These are phyloP conservation scores for Aspergillus persii DNA, from an alignment of 2,329 filamentous ascomycete genomes.

Conservation along the genomic window DNA sequence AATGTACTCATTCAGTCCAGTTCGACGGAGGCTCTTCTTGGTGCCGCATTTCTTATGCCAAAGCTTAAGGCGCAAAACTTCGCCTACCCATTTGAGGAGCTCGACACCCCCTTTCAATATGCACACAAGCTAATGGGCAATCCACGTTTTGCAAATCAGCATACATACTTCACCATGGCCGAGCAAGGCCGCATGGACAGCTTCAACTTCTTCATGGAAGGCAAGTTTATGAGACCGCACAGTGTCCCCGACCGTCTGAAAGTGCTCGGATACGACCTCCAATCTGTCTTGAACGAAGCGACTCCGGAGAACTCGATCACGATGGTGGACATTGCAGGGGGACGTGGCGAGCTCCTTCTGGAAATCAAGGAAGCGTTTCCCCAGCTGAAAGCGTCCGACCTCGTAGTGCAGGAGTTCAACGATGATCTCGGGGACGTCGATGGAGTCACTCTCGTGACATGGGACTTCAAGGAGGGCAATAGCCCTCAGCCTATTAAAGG, in stretches of 20 bases:
- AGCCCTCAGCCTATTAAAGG: conserved; percentile 33
- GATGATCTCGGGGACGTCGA: conserved; percentile 26
- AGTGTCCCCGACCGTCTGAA: conserved; percentile 32
- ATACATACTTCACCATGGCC: conserved; percentile 40
- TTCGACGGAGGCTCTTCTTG: conserved; percentile 36
- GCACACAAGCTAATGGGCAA: conserved; percentile 34
- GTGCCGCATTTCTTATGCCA: conserved; percentile 35
- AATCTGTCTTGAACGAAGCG: conserved; percentile 18
- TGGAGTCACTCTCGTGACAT: conserved; percentile 30
- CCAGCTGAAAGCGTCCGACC: conserved; percentile 22
- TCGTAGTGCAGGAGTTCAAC: conserved; percentile 40
- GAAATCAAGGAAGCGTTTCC: conserved; percentile 37
- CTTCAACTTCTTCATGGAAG: conserved; percentile 41
- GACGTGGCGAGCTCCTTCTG: conserved; percentile 36
- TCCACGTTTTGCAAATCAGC: conserved; percentile 25
- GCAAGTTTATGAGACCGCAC: conserved; percentile 36
- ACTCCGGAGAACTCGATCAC: conserved; percentile 13
- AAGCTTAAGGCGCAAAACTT: conserved; percentile 35
- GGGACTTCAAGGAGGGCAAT: conserved; percentile 34
- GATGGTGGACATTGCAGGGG: conserved; percentile 41
- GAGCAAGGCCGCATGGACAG: conserved; percentile 37
- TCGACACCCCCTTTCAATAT: conserved; percentile 34
- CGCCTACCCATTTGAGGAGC: conserved; percentile 35
- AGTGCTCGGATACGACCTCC: conserved; percentile 33
- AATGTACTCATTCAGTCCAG: conserved; percentile 17